phyloP scores from a whole-genome alignment of 352 stramenopile genomes.

The Halophytophthora batemanensis region DNA sequence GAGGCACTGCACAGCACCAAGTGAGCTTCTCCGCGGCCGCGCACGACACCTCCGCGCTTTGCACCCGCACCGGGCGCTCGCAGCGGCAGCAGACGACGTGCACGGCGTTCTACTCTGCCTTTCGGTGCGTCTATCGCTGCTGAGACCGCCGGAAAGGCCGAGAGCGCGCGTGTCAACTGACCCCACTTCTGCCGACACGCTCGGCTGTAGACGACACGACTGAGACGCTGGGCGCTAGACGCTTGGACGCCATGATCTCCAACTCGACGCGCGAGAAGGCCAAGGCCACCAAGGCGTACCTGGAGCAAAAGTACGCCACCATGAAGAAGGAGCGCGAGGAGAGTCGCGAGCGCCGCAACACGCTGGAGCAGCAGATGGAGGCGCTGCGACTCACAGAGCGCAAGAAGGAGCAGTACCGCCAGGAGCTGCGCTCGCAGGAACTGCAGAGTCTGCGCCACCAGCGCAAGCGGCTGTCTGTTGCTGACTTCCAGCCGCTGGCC shows the following conservation, averaged over 20 bases:
- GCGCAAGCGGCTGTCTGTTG: slow-evolving; percentile 70
- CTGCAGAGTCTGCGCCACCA: slow-evolving; percentile 77
- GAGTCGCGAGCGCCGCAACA: slow-evolving; percentile 66
- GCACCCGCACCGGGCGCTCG: no score
- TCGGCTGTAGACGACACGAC: background rate
- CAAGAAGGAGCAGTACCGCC: slow-evolving; percentile 78
- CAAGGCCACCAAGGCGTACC: slow-evolving; percentile 83
- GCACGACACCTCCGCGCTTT: no score
- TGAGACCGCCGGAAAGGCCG: no score
- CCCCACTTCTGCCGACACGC: background rate
- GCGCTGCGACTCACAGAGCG: slow-evolving; percentile 69
- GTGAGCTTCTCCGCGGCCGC: no score
- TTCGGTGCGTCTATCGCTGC: no score
- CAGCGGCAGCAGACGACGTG: no score
- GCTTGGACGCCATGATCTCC: slow-evolving; percentile 55
- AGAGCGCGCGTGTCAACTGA: background rate
- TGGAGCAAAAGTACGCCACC: slow-evolving; percentile 87
- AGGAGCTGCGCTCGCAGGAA: slow-evolving; percentile 74
- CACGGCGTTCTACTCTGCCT: background rate
- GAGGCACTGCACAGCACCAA: no score
- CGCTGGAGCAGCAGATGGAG: slow-evolving; percentile 82
- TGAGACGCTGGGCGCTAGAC: background rate
- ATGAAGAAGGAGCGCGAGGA: slow-evolving; percentile 89
- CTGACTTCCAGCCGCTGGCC: slow-evolving; percentile 96
- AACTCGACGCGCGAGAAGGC: slow-evolving; percentile 85